Evolutionary conservation across 2,329 filamentous ascomycete genomes (phyloP).

Genomic region (Colletotrichum kahawae): DNA sequence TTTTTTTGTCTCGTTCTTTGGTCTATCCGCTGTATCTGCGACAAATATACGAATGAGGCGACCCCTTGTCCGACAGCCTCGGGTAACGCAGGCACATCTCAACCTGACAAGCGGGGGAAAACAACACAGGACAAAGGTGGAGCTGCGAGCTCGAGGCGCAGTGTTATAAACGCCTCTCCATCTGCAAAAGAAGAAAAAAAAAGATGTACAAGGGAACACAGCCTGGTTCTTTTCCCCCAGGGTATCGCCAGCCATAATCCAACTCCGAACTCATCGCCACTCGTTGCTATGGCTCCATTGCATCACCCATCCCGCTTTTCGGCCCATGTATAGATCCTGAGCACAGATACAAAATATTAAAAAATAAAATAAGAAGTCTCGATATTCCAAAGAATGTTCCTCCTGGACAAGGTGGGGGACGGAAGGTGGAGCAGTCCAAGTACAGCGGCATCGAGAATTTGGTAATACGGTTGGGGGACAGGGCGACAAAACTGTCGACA

Average conservation of each 20-base stretch:
- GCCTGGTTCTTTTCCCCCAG: not conserved
- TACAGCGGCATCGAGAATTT: not conserved
- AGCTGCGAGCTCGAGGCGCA: not conserved
- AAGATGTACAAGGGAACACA: conserved; percentile 14
- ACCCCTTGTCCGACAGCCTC: not conserved
- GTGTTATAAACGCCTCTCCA: not conserved
- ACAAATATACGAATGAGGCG: not conserved
- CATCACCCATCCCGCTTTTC: not conserved
- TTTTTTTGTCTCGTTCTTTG: conserved; percentile 1
- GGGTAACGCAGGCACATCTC: not conserved
- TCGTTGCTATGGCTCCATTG: not conserved
- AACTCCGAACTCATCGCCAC: conserved; percentile 13
- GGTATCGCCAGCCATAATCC: conserved; percentile 13
- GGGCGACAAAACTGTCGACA: not conserved
- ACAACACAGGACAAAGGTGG: not conserved
- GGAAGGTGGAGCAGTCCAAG: not conserved
- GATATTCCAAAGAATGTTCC: not conserved
- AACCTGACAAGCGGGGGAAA: conserved; percentile 12
- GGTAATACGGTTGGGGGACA: not conserved
- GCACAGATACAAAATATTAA: conserved; percentile 21
- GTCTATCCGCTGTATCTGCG: conserved; percentile 17
- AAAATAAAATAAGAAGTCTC: not conserved
- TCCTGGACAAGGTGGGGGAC: not conserved
- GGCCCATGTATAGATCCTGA: conserved; percentile 9
- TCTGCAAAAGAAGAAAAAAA: not conserved